Evolutionary conservation across 768 basidiomycete species (phyloP), one percentile per base, ranked within the genome.

Genomic region (Mycena alexandri): DNA sequence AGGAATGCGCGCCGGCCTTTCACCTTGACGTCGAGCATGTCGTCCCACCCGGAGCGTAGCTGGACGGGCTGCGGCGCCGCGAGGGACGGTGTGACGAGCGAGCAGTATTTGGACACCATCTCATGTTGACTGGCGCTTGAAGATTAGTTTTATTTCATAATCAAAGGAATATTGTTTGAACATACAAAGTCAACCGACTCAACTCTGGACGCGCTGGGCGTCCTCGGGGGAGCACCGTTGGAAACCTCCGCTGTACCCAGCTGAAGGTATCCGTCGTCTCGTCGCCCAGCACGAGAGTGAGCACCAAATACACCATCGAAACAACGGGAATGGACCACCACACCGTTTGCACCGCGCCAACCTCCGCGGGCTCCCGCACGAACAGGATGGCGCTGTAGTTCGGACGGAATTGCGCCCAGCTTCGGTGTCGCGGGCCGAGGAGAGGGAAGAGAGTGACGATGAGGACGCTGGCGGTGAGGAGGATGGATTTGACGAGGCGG

Each of bases 31-130:
- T 72, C 36, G 73, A 83, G 74, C 76, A 81, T 81, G 55, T 85
- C 84, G 63, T 86, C 84, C 85, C 85, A 87, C 13, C 84, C 85
- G 3, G 85, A 87, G 22, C 66, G 66, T 29, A 67, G 61, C 16
- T 67, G 60, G 8, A 67, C 55, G 1, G 60, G n/a, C 41, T 61
- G 47, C n/a, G 53, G 59, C 16, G 47, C 70, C 75, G 77, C 25
- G 82, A 80, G 42, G 80, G 29, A 50, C n/a, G 76, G 72, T 36
- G 72, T 72, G 34, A 68, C 68, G 51, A 69, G 38, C 11, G 14
- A 65, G 9, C 73, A 72, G 41, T 72, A 69, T 36, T 72, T 73
- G 59, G 72, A 60, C 13, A 65, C 63, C 63, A 73, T 60, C 24
- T 42, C 41, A 50, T 59, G 64, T 19, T n/a, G 51, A n/a, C 56